phyloP scores from a whole-genome alignment of 768 basidiomycete genomes.

The Suillus luteus region DNA sequence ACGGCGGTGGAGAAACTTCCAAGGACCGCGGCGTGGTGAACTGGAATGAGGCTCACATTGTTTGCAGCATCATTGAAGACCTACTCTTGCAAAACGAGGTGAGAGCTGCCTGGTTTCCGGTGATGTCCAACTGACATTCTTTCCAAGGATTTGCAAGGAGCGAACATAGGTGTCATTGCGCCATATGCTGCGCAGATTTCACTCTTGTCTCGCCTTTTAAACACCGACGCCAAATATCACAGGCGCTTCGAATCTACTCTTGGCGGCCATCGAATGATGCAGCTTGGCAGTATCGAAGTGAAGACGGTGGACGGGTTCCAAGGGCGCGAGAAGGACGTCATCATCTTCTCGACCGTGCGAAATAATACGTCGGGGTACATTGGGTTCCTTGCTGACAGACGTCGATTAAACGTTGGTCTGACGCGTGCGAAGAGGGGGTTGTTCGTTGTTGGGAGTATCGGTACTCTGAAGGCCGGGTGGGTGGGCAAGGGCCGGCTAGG shows the following conservation, averaged over 20 bases:
- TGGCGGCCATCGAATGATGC: conserved; percentile 64
- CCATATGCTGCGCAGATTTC: conserved; percentile 90
- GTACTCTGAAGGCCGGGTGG: conserved; percentile 58
- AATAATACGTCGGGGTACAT: conserved; percentile 78
- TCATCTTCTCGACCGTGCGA: conserved; percentile 89
- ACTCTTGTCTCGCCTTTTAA: conserved; percentile 67
- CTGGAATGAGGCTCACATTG: conserved; percentile 73
- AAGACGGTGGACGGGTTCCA: conserved; percentile 96
- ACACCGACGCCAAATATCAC: conserved; percentile 51
- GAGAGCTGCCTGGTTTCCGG: conserved; percentile 25
- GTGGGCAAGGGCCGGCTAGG: conserved; percentile 25
- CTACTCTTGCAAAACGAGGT: conserved; percentile 75
- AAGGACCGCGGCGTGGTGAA: conserved; percentile 79
- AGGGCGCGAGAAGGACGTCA: conserved; percentile 90
- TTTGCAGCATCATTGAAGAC: conserved; percentile 81
- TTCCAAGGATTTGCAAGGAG: conserved; percentile 59
- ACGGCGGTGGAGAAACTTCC: conserved; percentile 65
- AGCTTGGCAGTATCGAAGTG: conserved; percentile 73
- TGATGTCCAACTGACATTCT: conserved; percentile 9
- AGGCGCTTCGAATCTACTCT: conserved; percentile 59
- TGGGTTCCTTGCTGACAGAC: conserved; percentile 85
- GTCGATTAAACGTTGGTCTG: conserved; percentile 87
- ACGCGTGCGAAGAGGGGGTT: conserved; percentile 87
- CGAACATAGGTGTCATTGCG: conserved; percentile 89
- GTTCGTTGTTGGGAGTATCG: conserved; percentile 75